Evolutionary conservation across 441 rosid genomes (phyloP).

Genomic region (Corymbia citriodora): DNA sequence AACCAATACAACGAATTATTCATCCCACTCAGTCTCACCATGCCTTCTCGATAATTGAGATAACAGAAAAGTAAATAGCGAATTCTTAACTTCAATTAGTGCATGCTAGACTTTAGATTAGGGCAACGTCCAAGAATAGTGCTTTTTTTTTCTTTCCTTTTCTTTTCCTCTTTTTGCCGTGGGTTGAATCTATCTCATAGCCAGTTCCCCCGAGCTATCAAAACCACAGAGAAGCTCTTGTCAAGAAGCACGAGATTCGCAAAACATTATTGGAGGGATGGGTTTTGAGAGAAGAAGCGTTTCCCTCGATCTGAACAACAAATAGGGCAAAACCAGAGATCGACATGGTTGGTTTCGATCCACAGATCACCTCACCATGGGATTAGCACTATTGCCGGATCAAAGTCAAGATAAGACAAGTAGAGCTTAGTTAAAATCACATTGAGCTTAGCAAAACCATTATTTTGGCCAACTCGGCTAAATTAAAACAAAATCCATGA

Average conservation of each 20-base stretch:
- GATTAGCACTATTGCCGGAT: not conserved
- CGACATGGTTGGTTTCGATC: not conserved
- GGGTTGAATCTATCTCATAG: not conserved
- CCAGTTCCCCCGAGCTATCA: not conserved
- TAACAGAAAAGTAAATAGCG: not conserved
- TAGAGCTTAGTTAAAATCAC: not conserved
- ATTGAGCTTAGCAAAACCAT: not conserved
- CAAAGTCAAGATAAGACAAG: not conserved
- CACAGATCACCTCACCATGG: not conserved
- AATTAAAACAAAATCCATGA: not conserved
- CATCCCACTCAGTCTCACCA: not conserved
- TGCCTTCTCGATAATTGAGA: not conserved
- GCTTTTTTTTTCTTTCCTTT: not conserved
- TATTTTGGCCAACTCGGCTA: not conserved
- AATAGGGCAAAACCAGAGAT: not conserved
- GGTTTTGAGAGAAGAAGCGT: not conserved
- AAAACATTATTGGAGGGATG: not conserved
- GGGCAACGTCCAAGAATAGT: not conserved
- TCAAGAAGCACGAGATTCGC: not conserved
- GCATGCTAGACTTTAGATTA: not conserved
- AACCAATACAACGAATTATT: not conserved
- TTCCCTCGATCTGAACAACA: not conserved
- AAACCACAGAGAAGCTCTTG: not conserved
- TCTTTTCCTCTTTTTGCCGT: not conserved
- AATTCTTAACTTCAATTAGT: not conserved